Conservation (phyloP, 2,329 filamentous ascomycete genomes). For the Diaporthe sp. region DNA sequence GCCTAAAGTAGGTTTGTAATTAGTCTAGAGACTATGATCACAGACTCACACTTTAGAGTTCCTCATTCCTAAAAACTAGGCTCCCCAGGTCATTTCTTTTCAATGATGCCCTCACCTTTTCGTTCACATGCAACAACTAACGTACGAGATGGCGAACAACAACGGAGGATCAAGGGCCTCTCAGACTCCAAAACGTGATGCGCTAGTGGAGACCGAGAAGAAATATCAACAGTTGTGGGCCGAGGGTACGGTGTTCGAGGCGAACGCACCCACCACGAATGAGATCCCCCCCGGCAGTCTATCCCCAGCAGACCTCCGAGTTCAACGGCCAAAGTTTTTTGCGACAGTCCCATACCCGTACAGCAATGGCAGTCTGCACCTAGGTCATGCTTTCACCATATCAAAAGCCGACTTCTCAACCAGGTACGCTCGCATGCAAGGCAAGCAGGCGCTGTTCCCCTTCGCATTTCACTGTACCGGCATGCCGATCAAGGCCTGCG, state of each 20-base stretch:
- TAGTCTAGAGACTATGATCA: background rate
- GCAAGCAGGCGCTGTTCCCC: background rate
- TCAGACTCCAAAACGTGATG: background rate
- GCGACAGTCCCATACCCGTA: conserved; percentile 6
- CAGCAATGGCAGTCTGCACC: conserved; percentile 2
- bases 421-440: conserved; percentile 6
- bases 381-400: conserved; percentile 8
- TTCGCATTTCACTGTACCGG: conserved; percentile 5
- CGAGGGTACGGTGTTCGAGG: background rate
- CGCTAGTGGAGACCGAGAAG: background rate
- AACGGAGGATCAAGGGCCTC: conserved; percentile 1
- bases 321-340: conserved; percentile 6
- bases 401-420: background rate
- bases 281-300: conserved; percentile 3
- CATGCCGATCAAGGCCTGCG: background rate
- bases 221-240: background rate
- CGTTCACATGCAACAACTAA: background rate
- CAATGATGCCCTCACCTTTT: background rate
- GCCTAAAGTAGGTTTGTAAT: background rate
- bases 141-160: background rate
- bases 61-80: background rate
- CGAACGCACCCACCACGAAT: background rate
- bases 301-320: background rate
- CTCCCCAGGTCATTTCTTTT: background rate
- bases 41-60: background rate